Evolutionary conservation across 2,329 filamentous ascomycete species (phyloP), one percentile per base, ranked within the genome.

Genomic region (Cladosporium sp.): DNA sequence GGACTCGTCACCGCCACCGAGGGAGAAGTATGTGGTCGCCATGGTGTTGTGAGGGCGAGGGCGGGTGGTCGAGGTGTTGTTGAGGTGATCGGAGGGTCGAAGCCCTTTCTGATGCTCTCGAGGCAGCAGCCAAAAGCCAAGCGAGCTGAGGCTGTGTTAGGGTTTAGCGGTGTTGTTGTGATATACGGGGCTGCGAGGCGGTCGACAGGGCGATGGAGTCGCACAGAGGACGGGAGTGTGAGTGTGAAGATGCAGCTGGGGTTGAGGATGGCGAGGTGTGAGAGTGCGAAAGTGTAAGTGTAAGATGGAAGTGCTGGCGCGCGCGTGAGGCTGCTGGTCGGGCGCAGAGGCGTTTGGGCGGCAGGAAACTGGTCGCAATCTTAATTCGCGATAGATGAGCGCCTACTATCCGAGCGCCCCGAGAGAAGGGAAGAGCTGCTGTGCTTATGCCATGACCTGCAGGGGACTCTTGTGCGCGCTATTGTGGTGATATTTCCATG

Each of bases 21-120:
- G 63, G 58, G 72, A 72, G 68, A 71, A 72, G 67, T 73, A 73
- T 48, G 69, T 62, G 58, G 70, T 65, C 39, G 66, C 53, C 73
- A 74, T 74, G 68, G 65, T 63, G 65, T 32, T 36, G 30, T 48
- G 30, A 46, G 39, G 30, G 13, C 10, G 26, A n/a, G 65, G 62
- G 48, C 60, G 68, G 21, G 71, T 56, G 51, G 67, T 67, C 48
- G 23, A 16, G 68, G 64, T 21, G 23, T 70, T 71, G 58, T 67
- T 68, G 57, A 74, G 72, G 60, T 67, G 70, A 62, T 26, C n/a
- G 46, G 30, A 34, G 59, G 59, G 59, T 69, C 70, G 58, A 70
- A 66, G 56, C 65, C 64, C 59, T 65, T 73, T 64, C 60, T 63
- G 57, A 67, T 67, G 58, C 66, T 70, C 49, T 62, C 23, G 68